Base-by-base conservation (phyloP, 192 early-diverging fungal genomes). In the Linnemannia exigua region DNA sequence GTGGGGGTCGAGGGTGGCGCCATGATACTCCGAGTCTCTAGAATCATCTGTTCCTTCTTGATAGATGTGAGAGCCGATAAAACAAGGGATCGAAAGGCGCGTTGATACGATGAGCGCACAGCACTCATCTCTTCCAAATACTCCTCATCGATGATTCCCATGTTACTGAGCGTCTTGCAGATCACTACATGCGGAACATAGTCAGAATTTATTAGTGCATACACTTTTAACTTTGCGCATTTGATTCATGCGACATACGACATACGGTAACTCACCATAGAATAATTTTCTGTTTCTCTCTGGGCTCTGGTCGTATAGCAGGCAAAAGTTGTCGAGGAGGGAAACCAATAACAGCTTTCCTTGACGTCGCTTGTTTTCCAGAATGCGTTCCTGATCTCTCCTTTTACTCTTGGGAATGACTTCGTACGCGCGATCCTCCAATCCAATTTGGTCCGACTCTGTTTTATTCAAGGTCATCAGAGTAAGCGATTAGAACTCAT, bases 251-350 rank as follows among this genome's bases (percentile, higher is more conserved):
- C 44, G 67, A 41, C 4, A 41, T 1, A 63, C 12, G 3, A 63
- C 15, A 14, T 4, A 44, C 25, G 5, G 11, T 3, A 9, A 66
- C 58, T 47, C 58, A 86, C 84, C 88, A 76, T 95, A 96, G 76
- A 99, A 99, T 22, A 98, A 88, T 50, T 92, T 88, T 31, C 94
- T 94, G 81, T 97, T 98, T 61, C 93, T 92, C 82, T 97, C 93
- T 3, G 96, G 95, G 50, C 93, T 92, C 67, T 97, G 93, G 84
- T 96, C 97, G 87, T 98, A 98, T 28, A 97, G 87, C 44, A 92
- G 87, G 80, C 96, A 97, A 89, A 97, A 99, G 81, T 96, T 96
- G 74, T 99, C 98, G 2, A 99, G 90, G 28, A 99, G 87, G 28
- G 96, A 94, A 0, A 98, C 97, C 20, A 99, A 90, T 0, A 99